Base-by-base conservation (phyloP, 371 early-diverging fungal species). In the Haplosporangium sp. region DNA sequence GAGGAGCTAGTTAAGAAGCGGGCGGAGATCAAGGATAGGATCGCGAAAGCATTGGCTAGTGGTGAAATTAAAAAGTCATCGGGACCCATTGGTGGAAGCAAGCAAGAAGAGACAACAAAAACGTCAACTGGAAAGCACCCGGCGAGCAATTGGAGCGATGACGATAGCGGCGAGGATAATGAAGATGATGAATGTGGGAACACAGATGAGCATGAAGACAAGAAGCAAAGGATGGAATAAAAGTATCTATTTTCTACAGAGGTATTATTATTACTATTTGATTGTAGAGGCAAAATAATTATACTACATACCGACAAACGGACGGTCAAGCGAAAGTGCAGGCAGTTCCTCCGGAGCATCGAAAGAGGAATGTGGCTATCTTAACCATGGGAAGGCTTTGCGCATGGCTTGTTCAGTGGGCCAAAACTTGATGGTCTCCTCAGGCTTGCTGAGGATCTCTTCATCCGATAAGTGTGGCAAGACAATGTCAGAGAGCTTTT, bases 361-460 rank as follows among this genome's bases (percentile, higher is more conserved):
- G n/a, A 23, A n/a, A 21, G 36, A 41, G 53, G 14, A 29, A 14
- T 6, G 14, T 42, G 21, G 6, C 50, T 60, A 76, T 14, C 64
- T 23, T 56, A 76, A 59, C 77, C 79, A 79, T 13, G 79, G 73
- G 66, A 79, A 79, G 21, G 79, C 79, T 8, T 67, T 64, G 21
- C 69, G 73, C 65, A 79, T 64, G 12, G 67, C 73, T 3, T 55
- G 51, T 37, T 79, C 79, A 2, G 69, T 79, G 37, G 79, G 79
- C 79, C 79, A 79, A 10, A 79, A 42, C 63, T 79, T 79, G 50
- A 79, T 58, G 20, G 73, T 60, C 21, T 72, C 80, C 8, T 58
- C 62, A 1, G 73, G 73, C 21, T 56, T 64, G 45, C 73, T 73
- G 55, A 79, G n/a, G 46, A 50, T 52, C 43, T 79, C 80, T 41